Evolutionary conservation across 228 moss, liverwort and hornwort genomes (phyloP), one percentile per base, ranked within the genome.

Genomic region (Sphagnum fallax): DNA sequence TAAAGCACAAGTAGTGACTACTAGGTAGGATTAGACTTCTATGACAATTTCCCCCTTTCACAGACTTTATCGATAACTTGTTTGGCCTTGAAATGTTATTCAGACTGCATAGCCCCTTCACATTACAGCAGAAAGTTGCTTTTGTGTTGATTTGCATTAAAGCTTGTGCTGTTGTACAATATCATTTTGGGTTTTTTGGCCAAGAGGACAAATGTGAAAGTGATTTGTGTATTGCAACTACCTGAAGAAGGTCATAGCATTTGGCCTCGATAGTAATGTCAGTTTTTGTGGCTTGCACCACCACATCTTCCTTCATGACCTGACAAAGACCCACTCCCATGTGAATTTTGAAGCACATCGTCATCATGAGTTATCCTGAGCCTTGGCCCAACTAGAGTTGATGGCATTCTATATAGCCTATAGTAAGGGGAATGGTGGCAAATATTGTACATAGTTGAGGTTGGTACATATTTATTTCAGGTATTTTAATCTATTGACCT

Each of bases 271-370:
- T 76, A 63, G 76, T 83, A 62, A 87, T 75, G 61, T 65, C 66
- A 51, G 80, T 78, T 68, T 72, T 78, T 63, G 83, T 87, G 71
- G 78, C 75, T 16, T 74, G 68, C 65, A 83, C 76, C 52, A 71
- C 78, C 76, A 87, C 68, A 50, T 83, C 87, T 53, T 83, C 83
- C 69, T 75, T 62, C 6, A 76, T 76, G 78, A 83, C 64, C 87
- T 87, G 78, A 65, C 67, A 68, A 52, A 55, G 55, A 8, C 55
- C 55, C 73, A 4, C 53, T 64, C 16, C 18, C 10, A 12, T 67
- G 49, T 52, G 51, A 11, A 67, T 15, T 67, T 12, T 0, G 15
- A 15, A 6, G 16, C 8, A 52, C 49, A 32, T 18, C 49, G 69
- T 50, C 65, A 49, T 13, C 4, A 13, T 49, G 12, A 65, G 5